These are phyloP conservation scores for Keithomyces neogunnii DNA, from an alignment of 2,329 filamentous ascomycete species.

Conservation along the genomic window DNA sequence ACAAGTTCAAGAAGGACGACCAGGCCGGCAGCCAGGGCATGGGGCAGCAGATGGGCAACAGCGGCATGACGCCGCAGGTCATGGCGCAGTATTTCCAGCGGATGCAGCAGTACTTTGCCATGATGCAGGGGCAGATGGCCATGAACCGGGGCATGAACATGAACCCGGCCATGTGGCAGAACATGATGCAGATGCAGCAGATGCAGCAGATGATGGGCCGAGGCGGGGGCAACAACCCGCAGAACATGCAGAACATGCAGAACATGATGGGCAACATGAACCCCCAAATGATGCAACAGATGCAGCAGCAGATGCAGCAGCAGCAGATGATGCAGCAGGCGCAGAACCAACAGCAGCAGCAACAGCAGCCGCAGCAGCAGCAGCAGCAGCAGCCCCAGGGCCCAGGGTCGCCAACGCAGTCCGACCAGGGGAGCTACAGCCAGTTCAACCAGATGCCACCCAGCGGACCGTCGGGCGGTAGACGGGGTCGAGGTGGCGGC, in stretches of 20 bases:
- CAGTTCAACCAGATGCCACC: constrained; percentile 41
- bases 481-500: constrained; percentile 14
- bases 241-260: constrained; percentile 18
- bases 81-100: constrained; percentile 98
- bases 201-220: constrained; percentile 49
- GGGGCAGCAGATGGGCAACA: constrained; percentile 35
- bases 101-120: constrained; percentile 94
- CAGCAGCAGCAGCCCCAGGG: constrained; percentile 8
- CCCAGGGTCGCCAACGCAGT: neutral
- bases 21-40: constrained; percentile 23
- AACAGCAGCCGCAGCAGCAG: constrained; percentile 8
- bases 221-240: constrained; percentile 22
- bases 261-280: constrained; percentile 36
- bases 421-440: constrained; percentile 21
- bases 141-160: constrained; percentile 68
- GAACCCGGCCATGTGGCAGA: constrained; percentile 70
- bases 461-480: constrained; percentile 16
- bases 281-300: constrained; percentile 52
- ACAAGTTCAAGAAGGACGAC: constrained; percentile 50
- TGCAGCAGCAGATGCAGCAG: constrained; percentile 39
- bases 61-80: constrained; percentile 85
- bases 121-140: constrained; percentile 91
- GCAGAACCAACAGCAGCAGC: constrained; percentile 14
- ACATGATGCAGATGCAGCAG: constrained; percentile 70
- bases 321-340: constrained; percentile 30